These are phyloP conservation scores for Agastache rugosa DNA, from an alignment of 257 asterid genomes.

Conservation along the genomic window DNA sequence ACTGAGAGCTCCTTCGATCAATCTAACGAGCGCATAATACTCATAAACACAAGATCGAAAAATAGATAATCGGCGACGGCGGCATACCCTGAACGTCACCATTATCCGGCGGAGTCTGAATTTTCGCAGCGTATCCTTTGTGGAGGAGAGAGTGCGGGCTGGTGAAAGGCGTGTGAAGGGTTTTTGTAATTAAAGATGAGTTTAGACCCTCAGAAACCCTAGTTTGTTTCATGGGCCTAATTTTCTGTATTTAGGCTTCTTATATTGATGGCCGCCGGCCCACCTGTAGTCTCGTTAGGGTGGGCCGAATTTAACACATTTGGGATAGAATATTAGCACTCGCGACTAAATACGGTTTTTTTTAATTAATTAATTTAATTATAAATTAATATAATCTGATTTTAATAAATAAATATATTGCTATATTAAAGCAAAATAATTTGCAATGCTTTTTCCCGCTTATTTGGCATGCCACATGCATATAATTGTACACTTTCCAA, in stretches of 20 bases:
- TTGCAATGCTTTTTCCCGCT: no score
- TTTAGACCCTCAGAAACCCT: slow-evolving; percentile 38
- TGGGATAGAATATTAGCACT: no score
- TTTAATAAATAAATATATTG: no score
- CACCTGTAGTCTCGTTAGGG: background rate
- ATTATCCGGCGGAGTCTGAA: slow-evolving; percentile 39
- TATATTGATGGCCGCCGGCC: background rate
- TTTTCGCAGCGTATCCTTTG: slow-evolving; percentile 10
- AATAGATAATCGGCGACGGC: background rate
- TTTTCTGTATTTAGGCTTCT: slow-evolving; percentile 12
- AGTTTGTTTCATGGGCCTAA: slow-evolving; percentile 8
- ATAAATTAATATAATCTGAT: no score
- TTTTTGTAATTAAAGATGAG: slow-evolving; percentile 15
- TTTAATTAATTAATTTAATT: no score
- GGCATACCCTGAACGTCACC: slow-evolving; percentile 53
- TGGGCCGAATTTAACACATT: no score
- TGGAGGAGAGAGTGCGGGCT: slow-evolving; percentile 1
- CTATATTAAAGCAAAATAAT: no score
- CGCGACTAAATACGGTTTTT: no score
- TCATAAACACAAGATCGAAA: background rate
- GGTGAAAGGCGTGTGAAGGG: slow-evolving; percentile 18
- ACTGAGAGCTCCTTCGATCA: slow-evolving; percentile 2
- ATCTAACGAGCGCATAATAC: background rate
- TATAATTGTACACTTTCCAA: no score
- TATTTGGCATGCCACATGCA: no score